Evolutionary conservation across 75 land plant species (phyloP).

Genomic region (Pinus taeda): DNA sequence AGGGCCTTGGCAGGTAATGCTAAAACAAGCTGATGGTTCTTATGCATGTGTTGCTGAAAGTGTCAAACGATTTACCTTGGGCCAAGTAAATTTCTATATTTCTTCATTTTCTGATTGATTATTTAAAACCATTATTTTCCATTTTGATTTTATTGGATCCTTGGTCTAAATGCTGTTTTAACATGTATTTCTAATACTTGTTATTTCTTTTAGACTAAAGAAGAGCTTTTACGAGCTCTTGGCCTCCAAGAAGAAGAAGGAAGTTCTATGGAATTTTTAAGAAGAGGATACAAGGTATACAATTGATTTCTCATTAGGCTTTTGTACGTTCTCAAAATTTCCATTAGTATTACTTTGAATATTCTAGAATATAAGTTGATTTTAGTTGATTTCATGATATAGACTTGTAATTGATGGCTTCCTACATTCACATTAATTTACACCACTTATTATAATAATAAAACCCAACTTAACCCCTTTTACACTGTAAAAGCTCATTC

Average conservation of each 20-base stretch:
- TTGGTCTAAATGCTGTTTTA: neutral
- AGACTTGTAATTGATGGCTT: no score
- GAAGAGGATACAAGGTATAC: constrained; percentile 92
- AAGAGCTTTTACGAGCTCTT: constrained; percentile 86
- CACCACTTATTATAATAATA: no score
- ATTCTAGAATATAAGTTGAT: no score
- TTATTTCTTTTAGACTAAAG: constrained; percentile 64
- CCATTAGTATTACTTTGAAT: no score
- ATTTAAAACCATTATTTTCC: neutral
- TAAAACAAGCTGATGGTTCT: constrained; percentile 91
- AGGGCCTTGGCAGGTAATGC: constrained; percentile 99
- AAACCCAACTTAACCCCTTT: no score
- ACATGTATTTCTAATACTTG: neutral
- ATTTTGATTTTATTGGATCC: neutral
- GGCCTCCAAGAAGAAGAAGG: constrained; percentile 96
- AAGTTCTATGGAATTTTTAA: constrained; percentile 86
- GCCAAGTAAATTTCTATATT: constrained; percentile 43
- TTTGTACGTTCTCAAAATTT: no score
- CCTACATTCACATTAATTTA: no score
- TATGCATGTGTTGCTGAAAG: constrained; percentile 97
- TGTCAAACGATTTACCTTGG: constrained; percentile 76
- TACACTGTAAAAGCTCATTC: no score
- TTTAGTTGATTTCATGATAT: no score
- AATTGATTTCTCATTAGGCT: no score
- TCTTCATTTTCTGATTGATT: neutral